Percentiles rank a stretch among this genome's conserved stretches.
Conservation (phyloP, 345 rosid species). For the Rhodomyrtus tomentosa region DNA sequence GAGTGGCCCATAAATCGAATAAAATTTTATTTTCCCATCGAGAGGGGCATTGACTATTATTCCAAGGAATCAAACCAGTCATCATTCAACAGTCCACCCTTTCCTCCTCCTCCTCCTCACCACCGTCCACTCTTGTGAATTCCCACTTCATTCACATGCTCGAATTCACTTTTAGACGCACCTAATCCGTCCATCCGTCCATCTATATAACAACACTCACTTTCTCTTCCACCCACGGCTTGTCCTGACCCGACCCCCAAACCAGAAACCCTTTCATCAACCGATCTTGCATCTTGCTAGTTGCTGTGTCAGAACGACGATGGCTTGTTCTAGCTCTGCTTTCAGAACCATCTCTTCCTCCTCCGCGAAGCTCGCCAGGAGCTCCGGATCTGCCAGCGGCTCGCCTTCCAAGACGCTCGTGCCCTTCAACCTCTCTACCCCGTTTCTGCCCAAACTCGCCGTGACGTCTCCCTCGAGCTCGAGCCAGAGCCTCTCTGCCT, state of each 20-base stretch:
- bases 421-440: slow-evolving; percentile 4
- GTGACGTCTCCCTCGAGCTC: neutral
- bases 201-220: neutral
- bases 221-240: neutral
- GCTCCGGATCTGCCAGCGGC: slow-evolving; percentile 5
- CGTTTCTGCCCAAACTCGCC: neutral
- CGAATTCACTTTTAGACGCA: neutral
- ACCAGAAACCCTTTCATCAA: neutral
- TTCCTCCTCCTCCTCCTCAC: neutral
- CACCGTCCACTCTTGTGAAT: neutral
- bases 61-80: neutral
- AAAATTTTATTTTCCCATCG: neutral
- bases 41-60: neutral
- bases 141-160: neutral
- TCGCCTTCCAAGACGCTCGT: neutral
- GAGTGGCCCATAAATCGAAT: neutral
- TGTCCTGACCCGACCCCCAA: neutral
- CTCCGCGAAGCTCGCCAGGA: slow-evolving; percentile 2
- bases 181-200: neutral
- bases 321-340: slow-evolving; percentile 26
- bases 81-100: neutral
- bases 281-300: neutral
- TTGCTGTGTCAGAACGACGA: neutral
- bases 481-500: neutral
- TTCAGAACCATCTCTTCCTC: slow-evolving; percentile 13